Percentiles rank a stretch among this genome's conserved stretches.
phyloP scores from a whole-genome alignment of 2,329 filamentous ascomycete species.

The Aureobasidium melanogenum region DNA sequence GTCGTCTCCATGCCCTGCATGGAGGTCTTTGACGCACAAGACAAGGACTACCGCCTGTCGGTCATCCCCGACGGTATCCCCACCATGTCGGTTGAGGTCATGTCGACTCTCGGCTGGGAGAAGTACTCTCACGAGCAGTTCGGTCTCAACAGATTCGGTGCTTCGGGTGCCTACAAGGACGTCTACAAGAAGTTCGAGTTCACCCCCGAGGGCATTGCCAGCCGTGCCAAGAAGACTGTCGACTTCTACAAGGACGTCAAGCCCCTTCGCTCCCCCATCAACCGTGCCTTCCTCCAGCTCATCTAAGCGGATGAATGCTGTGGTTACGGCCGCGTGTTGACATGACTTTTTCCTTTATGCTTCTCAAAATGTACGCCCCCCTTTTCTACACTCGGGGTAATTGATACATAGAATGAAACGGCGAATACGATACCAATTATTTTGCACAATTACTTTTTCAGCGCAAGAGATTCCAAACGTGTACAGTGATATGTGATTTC shows the following conservation, averaged over 20 bases:
- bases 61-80: slow-evolving; percentile 93
- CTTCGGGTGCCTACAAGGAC: slow-evolving; percentile 92
- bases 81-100: slow-evolving; percentile 86
- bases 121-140: slow-evolving; percentile 99
- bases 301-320: slow-evolving; percentile 50
- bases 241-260: slow-evolving; percentile 97
- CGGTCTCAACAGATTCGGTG: slow-evolving; percentile 97
- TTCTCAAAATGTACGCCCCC: slow-evolving; percentile 5
- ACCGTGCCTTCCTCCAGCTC: slow-evolving; percentile 95
- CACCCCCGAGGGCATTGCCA: slow-evolving; percentile 90
- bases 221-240: slow-evolving; percentile 84
- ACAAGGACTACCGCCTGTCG: slow-evolving; percentile 88
- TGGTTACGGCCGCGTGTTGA: slow-evolving; percentile 9
- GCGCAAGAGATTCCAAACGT: not conserved
- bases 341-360: not conserved
- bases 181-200: slow-evolving; percentile 99
- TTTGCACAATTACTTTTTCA: not conserved
- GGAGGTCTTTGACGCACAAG: slow-evolving; percentile 90
- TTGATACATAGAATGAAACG: slow-evolving; percentile 11
- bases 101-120: slow-evolving; percentile 97
- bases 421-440: slow-evolving; percentile 11
- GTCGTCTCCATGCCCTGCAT: slow-evolving; percentile 94
- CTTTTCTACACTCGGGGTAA: not conserved
- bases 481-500: not conserved
- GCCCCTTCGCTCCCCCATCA: slow-evolving; percentile 79